Evolutionary conservation across 371 early-diverging fungal genomes (phyloP).

Genomic region (Zopfochytrium polystomum): DNA sequence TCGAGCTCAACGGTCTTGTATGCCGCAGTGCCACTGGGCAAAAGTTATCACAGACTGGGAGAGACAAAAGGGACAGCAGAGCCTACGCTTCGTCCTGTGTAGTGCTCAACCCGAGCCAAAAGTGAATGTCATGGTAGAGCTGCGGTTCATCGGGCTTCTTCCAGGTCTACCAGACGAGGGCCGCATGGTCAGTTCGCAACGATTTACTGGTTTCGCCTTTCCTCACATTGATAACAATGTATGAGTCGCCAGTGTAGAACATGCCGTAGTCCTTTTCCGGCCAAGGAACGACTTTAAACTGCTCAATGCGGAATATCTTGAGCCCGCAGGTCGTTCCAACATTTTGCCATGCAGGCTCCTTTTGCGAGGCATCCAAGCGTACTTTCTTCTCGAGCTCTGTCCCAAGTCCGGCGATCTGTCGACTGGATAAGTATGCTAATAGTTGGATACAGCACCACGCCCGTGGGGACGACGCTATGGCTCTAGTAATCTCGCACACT

Average conservation of each 20-base stretch:
- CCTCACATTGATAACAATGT: slow-evolving; percentile 70
- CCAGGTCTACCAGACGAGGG: slow-evolving; percentile 50
- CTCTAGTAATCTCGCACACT: too few relatives aligned
- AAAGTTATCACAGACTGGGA: slow-evolving; percentile 15
- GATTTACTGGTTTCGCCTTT: neutral
- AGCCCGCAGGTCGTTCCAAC: slow-evolving; percentile 61
- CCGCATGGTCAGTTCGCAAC: neutral
- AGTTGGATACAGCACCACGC: neutral
- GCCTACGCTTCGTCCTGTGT: slow-evolving; percentile 37
- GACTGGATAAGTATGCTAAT: neutral
- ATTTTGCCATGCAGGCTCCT: slow-evolving; percentile 70
- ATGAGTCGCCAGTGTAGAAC: slow-evolving; percentile 76
- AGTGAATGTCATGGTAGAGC: slow-evolving; percentile 70
- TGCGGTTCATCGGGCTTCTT: slow-evolving; percentile 62
- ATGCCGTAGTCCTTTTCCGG: slow-evolving; percentile 63
- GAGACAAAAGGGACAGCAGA: neutral
- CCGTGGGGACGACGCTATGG: neutral
- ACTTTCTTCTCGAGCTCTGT: slow-evolving; percentile 67
- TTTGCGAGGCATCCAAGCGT: slow-evolving; percentile 65
- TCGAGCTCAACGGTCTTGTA: slow-evolving; percentile 88
- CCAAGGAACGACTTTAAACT: slow-evolving; percentile 66
- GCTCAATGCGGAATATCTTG: slow-evolving; percentile 78
- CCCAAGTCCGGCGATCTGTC: slow-evolving; percentile 54
- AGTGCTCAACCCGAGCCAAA: slow-evolving; percentile 80
- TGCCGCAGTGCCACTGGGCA: slow-evolving; percentile 69